These are phyloP conservation scores for Ananas comosus DNA, from an alignment of 176 grass and related monocot genomes.

Conservation along the genomic window DNA sequence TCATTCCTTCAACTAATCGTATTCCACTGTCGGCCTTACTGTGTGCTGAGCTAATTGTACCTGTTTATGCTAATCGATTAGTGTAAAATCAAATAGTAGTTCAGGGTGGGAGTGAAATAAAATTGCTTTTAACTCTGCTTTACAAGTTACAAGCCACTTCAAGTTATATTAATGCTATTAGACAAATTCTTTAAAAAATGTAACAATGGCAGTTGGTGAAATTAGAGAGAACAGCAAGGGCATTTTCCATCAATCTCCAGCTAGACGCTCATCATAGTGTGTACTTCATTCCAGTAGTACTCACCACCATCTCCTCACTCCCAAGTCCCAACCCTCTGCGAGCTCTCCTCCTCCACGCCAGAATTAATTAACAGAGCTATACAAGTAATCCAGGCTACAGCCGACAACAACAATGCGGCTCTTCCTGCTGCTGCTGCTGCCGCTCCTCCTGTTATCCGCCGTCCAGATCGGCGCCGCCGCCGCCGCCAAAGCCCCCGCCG, in stretches of 20 bases:
- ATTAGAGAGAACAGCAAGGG: neutral
- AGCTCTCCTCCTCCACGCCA: neutral
- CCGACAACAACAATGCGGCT: no score
- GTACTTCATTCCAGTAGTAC: neutral
- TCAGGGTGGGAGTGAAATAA: no score
- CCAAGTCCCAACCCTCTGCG: neutral
- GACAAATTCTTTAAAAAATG: neutral
- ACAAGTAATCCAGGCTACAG: no score
- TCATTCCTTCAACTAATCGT: neutral
- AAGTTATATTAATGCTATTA: neutral
- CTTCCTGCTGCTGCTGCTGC: no score
- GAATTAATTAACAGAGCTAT: neutral
- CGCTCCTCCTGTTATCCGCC: slow-evolving; percentile 25
- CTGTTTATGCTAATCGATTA: no score
- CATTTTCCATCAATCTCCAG: neutral
- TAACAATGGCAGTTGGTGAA: neutral
- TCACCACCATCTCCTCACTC: no score
- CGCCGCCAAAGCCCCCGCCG: slow-evolving; percentile 15
- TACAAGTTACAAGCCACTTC: no score
- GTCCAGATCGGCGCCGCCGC: slow-evolving; percentile 39
- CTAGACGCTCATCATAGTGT: neutral
- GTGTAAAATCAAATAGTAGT: no score
- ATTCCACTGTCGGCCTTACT: neutral
- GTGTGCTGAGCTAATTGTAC: neutral
- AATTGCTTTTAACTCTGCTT: no score